Percentiles rank a stretch among this genome's conserved stretches.
Evolutionary conservation across 768 basidiomycete genomes (phyloP).

Genomic region (Mycena haematopus): DNA sequence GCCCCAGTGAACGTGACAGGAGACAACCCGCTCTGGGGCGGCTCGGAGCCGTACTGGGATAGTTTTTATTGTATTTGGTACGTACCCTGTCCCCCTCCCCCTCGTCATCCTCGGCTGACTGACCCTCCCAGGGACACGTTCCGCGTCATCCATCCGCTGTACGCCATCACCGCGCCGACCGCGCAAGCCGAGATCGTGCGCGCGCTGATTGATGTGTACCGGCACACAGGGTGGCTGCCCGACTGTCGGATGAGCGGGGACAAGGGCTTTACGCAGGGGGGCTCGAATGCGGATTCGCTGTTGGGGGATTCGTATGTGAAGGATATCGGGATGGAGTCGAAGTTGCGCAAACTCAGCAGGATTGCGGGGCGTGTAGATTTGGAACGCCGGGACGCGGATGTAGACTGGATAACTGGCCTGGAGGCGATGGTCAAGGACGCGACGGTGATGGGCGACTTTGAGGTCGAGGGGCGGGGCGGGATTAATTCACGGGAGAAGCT

Average conservation of each 20-base stretch:
- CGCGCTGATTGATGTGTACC: slow-evolving; percentile 35
- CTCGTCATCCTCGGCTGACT: background rate
- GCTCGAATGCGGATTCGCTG: slow-evolving; percentile 36
- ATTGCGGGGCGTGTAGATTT: no score
- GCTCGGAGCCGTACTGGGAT: slow-evolving; percentile 35
- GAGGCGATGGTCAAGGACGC: slow-evolving; percentile 33
- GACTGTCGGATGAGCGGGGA: slow-evolving; percentile 37
- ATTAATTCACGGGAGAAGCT: slow-evolving; percentile 7
- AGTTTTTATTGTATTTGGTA: slow-evolving; percentile 37
- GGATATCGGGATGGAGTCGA: slow-evolving; percentile 28
- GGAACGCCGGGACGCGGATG: no score
- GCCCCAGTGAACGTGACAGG: slow-evolving; percentile 35
- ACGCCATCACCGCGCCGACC: slow-evolving; percentile 27
- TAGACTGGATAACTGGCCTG: slow-evolving; percentile 33
- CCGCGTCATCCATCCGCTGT: slow-evolving; percentile 27
- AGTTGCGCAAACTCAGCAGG: no score
- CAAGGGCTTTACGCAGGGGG: slow-evolving; percentile 37
- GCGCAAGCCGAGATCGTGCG: slow-evolving; percentile 32
- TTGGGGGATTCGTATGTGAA: slow-evolving; percentile 36
- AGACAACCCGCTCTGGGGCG: slow-evolving; percentile 34
- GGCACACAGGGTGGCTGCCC: slow-evolving; percentile 33
- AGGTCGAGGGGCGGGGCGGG: slow-evolving; percentile 21
- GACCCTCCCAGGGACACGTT: slow-evolving; percentile 23
- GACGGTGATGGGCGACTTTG: slow-evolving; percentile 23
- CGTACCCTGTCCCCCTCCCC: background rate